phyloP scores from a whole-genome alignment of 179 eudicot genomes.

The Beta macrorhiza region DNA sequence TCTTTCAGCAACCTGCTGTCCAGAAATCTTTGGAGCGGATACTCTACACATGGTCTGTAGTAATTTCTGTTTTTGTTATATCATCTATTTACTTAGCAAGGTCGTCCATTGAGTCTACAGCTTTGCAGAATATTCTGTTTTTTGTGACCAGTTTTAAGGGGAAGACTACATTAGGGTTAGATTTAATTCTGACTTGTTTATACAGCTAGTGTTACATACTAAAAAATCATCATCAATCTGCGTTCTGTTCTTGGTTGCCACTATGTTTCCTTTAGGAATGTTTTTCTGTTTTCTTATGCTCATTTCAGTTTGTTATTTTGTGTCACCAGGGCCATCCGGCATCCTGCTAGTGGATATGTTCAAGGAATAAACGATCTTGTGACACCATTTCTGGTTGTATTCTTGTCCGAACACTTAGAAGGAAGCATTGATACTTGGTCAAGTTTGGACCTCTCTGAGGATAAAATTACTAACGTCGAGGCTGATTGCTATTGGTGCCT shows the following conservation, averaged over 20 bases:
- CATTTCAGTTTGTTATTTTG: background rate
- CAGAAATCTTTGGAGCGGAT: constrained; percentile 98
- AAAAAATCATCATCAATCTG: background rate
- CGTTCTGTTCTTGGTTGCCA: background rate
- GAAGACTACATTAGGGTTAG: background rate
- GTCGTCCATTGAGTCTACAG: background rate
- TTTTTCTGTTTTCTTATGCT: background rate
- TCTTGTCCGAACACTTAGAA: constrained; percentile 81
- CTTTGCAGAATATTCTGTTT: background rate
- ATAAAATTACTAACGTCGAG: constrained; percentile 66
- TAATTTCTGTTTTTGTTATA: background rate
- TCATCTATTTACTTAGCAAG: constrained; percentile 7
- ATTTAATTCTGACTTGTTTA: background rate
- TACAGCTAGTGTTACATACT: background rate
- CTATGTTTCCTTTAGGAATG: background rate
- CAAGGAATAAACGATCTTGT: constrained; percentile 98
- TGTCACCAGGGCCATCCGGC: constrained; percentile 83
- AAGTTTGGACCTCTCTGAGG: constrained; percentile 54
- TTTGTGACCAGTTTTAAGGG: background rate
- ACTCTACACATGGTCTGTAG: constrained; percentile 81
- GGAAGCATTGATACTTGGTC: constrained; percentile 77
- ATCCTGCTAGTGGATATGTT: constrained; percentile 98
- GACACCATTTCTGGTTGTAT: constrained; percentile 90
- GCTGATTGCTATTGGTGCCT: constrained; percentile 97
- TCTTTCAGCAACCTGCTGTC: constrained; percentile 82